Evolutionary conservation across 176 grass and related monocot genomes (phyloP), one percentile per base, ranked within the genome.

Genomic region (Musa schizocarpa): DNA sequence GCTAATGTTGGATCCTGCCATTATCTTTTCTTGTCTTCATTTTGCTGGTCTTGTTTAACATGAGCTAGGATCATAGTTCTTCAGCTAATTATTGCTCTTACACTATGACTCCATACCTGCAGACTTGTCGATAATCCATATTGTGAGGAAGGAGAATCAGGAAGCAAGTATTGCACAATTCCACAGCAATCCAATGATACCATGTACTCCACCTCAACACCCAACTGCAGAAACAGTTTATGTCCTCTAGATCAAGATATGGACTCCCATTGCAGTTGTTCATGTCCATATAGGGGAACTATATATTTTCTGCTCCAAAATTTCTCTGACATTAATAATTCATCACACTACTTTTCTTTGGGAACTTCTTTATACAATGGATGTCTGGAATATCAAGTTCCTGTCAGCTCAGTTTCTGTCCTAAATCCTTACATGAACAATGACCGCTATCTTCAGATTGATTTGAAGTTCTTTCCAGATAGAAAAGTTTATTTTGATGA

Each of bases 121-220:
- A 92, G 92, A 76, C 87, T 96, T 63, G 6, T 76, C 1, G 89
- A 84, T 1, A 96, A 96, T 23, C 88, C 92, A 6, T 16, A 83
- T 53, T 96, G 92, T 66, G 29, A 20, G 11, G 57, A 50, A 23
- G 86, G 63, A 29, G 51, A 73, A 78, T 10, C 4, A 43, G 73
- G 0, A 74, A 16, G 20, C 34, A 3, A 52, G 8, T 86, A 84
- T 81, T 96, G 92, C 69, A 85, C 67, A 65, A 11, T 21, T 0
- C 16, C 76, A 1, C 27, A 69, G 22, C 51, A 85, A 52, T 76
- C 92, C 0, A 86, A 81, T 27, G 3, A 48, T 23, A 63, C 78
- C 0, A 13, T 84, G 0, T 96, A 96, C 57, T 13, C 1, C 8
- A 96, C 92, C 63, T 0, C 53, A 0, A 78, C 17, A 23, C 1